phyloP scores from a whole-genome alignment of 495 filamentous ascomycete species.

The Thermothielavioides terrestris region DNA sequence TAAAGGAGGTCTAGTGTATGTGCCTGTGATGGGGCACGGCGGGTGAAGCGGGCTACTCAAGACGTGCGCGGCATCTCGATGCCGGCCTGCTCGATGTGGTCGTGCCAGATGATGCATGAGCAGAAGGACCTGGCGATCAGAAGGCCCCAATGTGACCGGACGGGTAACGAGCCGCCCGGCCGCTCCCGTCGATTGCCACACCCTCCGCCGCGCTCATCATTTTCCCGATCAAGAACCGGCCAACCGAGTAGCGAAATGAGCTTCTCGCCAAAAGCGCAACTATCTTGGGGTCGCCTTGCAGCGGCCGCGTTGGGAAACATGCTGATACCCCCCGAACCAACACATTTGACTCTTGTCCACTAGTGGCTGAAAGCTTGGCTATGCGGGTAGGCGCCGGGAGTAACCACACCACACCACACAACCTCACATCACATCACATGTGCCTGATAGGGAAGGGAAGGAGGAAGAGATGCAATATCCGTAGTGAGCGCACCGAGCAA shows the following conservation, averaged over 20 bases:
- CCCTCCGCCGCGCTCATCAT: neutral
- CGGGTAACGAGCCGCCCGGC: no score
- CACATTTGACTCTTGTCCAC: no score
- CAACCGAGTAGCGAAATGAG: conserved; percentile 6
- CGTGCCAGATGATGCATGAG: neutral
- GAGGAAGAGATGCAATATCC: no score
- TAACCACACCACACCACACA: neutral
- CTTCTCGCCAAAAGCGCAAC: neutral
- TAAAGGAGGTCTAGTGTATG: neutral
- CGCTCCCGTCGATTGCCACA: conserved; percentile 2
- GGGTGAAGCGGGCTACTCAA: no score
- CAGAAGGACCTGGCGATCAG: neutral
- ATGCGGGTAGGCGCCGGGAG: neutral
- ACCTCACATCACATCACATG: neutral
- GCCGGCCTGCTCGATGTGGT: no score
- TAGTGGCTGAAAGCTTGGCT: neutral
- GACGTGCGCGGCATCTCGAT: no score
- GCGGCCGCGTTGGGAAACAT: neutral
- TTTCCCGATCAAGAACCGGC: neutral
- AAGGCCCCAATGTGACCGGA: no score
- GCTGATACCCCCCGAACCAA: neutral
- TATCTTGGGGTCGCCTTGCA: neutral
- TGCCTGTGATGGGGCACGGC: neutral
- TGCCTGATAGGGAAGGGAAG: no score
- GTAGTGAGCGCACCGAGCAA: no score